A percentile compares a stretch with the other conserved stretches of the same genome.
Evolutionary conservation across 1,284 basidiomycete genomes (phyloP).

Genomic region (Rhodotorula mucilaginosa): DNA sequence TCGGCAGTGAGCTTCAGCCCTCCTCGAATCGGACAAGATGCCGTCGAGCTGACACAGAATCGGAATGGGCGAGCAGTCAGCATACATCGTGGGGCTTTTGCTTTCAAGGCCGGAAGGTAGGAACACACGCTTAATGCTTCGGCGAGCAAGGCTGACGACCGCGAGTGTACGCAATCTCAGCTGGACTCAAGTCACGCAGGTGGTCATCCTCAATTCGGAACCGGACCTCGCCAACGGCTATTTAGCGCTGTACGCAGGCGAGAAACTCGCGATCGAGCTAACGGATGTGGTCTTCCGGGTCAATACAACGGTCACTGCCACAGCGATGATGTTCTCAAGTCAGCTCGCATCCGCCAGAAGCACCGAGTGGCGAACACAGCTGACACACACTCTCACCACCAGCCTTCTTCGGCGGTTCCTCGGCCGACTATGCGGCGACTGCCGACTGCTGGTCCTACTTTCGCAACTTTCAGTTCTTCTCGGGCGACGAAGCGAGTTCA

Average conservation of each 20-base stretch:
- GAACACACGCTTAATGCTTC: too few relatives aligned
- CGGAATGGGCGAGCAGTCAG: slow-evolving; percentile 1
- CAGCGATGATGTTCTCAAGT: slow-evolving; percentile 10
- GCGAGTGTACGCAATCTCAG: not conserved
- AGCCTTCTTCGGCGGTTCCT: slow-evolving; percentile 39
- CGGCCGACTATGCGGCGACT: slow-evolving; percentile 21
- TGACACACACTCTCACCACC: not conserved
- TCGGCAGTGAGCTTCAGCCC: not conserved
- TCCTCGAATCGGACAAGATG: not conserved
- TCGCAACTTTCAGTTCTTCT: slow-evolving; percentile 26
- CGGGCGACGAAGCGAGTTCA: slow-evolving; percentile 9
- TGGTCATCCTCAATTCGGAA: slow-evolving; percentile 26
- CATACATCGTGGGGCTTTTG: slow-evolving; percentile 19
- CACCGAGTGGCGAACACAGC: not conserved
- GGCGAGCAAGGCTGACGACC: too few relatives aligned
- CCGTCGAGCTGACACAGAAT: not conserved
- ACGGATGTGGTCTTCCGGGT: slow-evolving; percentile 20
- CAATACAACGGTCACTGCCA: slow-evolving; percentile 13
- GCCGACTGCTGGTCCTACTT: slow-evolving; percentile 23
- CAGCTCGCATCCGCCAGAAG: not conserved
- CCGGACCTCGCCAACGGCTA: slow-evolving; percentile 16
- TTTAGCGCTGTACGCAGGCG: slow-evolving; percentile 17
- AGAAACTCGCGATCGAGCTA: slow-evolving; percentile 6
- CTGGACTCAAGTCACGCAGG: slow-evolving; percentile 22
- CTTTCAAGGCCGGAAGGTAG: slow-evolving; percentile 9